These are phyloP conservation scores for Selenicereus undatus DNA, from an alignment of 148 eudicot species.

Conservation along the genomic window DNA sequence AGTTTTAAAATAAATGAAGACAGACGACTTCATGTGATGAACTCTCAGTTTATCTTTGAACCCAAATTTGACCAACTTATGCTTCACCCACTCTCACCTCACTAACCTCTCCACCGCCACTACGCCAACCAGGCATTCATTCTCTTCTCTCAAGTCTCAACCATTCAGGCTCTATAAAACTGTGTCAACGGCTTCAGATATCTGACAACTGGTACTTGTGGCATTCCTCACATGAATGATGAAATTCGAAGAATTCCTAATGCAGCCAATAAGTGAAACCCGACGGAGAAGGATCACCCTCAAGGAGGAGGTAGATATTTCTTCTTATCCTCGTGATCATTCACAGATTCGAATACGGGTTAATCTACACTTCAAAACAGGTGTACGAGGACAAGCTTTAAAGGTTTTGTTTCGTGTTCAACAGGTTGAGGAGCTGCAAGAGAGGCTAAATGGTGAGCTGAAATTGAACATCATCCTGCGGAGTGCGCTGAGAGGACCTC, in stretches of 20 bases:
- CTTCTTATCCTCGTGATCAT: neutral
- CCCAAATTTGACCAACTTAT: constrained; percentile 15
- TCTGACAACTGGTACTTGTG: neutral
- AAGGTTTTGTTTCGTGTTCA: constrained; percentile 11
- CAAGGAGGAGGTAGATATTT: constrained; percentile 56
- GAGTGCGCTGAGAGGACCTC: constrained; percentile 62
- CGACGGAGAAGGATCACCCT: constrained; percentile 46
- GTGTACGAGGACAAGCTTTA: neutral
- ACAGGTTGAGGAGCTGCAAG: constrained; percentile 73
- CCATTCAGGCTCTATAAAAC: constrained; percentile 6
- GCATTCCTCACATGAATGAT: constrained; percentile 23
- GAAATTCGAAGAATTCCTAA: constrained; percentile 86
- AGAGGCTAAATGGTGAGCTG: constrained; percentile 59
- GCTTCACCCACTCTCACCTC: constrained; percentile 26
- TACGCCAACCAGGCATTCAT: constrained; percentile 19
- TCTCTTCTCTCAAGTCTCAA: constrained; percentile 16
- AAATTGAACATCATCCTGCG: constrained; percentile 51
- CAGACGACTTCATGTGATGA: constrained; percentile 37
- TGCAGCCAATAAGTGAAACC: constrained; percentile 49
- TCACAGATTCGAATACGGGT: neutral
- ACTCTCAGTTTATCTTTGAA: constrained; percentile 3
- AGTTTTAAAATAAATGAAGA: constrained; percentile 13
- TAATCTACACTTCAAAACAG: neutral
- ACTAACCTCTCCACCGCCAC: constrained; percentile 19
- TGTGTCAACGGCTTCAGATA: neutral